Conservation (phyloP, 2,329 filamentous ascomycete genomes). For the Thelonectria rubi region DNA sequence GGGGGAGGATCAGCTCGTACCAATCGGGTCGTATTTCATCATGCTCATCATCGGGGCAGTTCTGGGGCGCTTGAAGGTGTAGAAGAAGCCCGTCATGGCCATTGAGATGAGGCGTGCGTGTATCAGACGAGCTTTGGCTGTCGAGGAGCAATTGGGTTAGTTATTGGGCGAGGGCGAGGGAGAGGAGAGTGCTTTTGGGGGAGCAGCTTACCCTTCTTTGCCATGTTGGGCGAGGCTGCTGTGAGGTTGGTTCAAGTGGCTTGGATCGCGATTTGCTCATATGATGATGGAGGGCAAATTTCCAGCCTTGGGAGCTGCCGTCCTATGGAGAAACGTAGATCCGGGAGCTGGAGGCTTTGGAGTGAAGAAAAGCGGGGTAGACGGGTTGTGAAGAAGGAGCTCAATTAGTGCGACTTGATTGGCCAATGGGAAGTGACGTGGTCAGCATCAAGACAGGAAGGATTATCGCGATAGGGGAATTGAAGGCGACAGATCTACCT, state of each 20-base stretch:
- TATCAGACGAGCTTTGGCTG: constrained; percentile 91
- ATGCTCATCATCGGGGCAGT: constrained; percentile 87
- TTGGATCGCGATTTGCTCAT: constrained; percentile 25
- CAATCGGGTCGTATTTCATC: constrained; percentile 98
- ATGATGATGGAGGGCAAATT: constrained; percentile 38
- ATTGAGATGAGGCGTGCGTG: constrained; percentile 95
- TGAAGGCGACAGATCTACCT: constrained; percentile 3
- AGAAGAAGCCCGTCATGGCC: constrained; percentile 99
- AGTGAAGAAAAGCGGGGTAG: too few relatives aligned
- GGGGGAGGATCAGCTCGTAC: constrained; percentile 56
- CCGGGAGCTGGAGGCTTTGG: constrained; percentile 28
- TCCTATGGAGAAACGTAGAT: constrained; percentile 33
- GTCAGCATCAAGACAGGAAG: constrained; percentile 23
- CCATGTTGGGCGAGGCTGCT: constrained; percentile 34
- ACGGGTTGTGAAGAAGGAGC: constrained; percentile 6
- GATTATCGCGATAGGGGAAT: constrained; percentile 27
- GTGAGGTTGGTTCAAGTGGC: constrained; percentile 26
- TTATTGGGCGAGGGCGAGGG: background rate
- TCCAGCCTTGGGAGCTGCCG: constrained; percentile 31
- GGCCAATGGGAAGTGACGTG: constrained; percentile 31
- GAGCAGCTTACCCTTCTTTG: constrained; percentile 39
- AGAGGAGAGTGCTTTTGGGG: background rate
- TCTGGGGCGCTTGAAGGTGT: constrained; percentile 86
- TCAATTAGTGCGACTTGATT: constrained; percentile 5
- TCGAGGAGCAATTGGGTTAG: constrained; percentile 24